Conservation (phyloP, 2,329 filamentous ascomycete species). For the Ophiostoma pallidulum region DNA sequence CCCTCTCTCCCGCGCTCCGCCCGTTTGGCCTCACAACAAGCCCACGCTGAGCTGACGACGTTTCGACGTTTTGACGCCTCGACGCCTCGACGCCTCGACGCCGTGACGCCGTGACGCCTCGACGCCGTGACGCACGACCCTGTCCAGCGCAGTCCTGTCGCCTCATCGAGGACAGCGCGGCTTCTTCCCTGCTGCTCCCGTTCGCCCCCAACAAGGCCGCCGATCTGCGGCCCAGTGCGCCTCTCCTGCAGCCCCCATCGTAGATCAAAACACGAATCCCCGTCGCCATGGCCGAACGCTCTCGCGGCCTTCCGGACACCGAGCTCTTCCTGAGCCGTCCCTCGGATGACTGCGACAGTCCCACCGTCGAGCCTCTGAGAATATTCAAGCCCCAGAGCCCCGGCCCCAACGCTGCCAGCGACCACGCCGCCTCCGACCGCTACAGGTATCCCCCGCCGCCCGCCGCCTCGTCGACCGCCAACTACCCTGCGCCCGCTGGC, state of each 20-base stretch:
- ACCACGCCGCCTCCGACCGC: conserved; percentile 28
- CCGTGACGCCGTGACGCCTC: too few species aligned
- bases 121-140: too few species aligned
- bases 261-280: neutral
- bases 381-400: conserved; percentile 73
- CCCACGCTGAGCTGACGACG: too few species aligned
- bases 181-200: neutral
- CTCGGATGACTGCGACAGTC: conserved; percentile 51
- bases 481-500: neutral
- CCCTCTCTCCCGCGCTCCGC: too few species aligned
- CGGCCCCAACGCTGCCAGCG: conserved; percentile 32
- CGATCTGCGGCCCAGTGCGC: neutral
- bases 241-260: neutral
- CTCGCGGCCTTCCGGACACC: conserved; percentile 61
- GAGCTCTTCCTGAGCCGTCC: conserved; percentile 69
- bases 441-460: conserved; percentile 44
- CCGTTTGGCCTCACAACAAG: too few species aligned
- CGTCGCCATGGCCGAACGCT: conserved; percentile 37
- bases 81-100: too few species aligned
- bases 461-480: conserved; percentile 27
- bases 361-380: conserved; percentile 72
- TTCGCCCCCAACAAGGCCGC: neutral
- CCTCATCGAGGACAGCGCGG: neutral
- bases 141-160: too few species aligned
- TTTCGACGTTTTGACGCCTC: too few species aligned